A percentile compares a stretch with the other conserved stretches of the same genome.
These are phyloP conservation scores for Alternaria infectoria DNA, from an alignment of 2,329 filamentous ascomycete species.

Conservation along the genomic window DNA sequence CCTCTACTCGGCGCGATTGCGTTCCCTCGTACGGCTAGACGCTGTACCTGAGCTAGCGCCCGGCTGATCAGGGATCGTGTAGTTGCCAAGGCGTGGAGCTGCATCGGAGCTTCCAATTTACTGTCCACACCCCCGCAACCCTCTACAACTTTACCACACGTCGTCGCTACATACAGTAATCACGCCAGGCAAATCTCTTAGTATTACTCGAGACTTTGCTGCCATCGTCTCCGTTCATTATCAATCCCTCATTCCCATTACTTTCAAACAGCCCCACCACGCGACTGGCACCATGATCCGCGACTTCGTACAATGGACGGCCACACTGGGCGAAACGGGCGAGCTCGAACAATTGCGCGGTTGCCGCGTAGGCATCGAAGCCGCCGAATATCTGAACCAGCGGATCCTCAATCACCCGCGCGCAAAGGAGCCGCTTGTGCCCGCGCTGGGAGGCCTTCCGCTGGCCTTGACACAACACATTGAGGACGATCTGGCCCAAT, in stretches of 20 bases:
- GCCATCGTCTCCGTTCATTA: neutral
- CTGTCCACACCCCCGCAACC: conserved; percentile 11
- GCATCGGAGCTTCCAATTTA: conserved; percentile 21
- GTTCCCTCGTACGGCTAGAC: neutral
- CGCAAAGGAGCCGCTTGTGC: conserved; percentile 83
- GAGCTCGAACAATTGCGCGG: conserved; percentile 75
- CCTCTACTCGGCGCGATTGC: neutral
- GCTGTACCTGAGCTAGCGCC: conserved; percentile 22
- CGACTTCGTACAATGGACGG: conserved; percentile 64
- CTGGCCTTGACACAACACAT: conserved; percentile 78
- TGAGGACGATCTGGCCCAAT: conserved; percentile 74
- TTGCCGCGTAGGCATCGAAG: conserved; percentile 82
- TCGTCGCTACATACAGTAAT: neutral
- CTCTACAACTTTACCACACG: neutral
- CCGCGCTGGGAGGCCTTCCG: conserved; percentile 87
- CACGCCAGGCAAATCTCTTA: neutral
- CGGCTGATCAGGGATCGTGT: conserved; percentile 15
- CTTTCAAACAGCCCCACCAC: conserved; percentile 7
- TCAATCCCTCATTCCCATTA: neutral
- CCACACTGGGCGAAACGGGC: conserved; percentile 61
- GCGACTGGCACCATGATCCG: conserved; percentile 48
- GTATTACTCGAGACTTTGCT: neutral
- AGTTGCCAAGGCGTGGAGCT: conserved; percentile 14
- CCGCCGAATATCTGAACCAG: conserved; percentile 79
- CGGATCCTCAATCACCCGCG: conserved; percentile 65